Evolutionary conservation across 805 yeast genomes (phyloP).

Genomic region (Saccharomyces mikatae): DNA sequence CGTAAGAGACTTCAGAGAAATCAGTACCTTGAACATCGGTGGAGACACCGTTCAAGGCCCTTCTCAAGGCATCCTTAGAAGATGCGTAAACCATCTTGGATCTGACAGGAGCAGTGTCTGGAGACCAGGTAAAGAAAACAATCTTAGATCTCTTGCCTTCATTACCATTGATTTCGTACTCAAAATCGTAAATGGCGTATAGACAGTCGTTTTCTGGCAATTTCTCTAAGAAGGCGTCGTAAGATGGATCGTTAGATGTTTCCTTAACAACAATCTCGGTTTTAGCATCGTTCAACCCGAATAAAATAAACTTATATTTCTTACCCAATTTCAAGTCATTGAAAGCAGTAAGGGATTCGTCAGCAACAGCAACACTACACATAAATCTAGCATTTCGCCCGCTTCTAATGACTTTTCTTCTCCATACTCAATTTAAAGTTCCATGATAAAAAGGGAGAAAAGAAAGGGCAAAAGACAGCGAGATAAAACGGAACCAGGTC

Average conservation of each 20-base stretch:
- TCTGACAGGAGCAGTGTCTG: conserved; percentile 93
- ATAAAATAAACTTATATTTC: conserved; percentile 77
- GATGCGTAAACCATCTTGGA: conserved; percentile 97
- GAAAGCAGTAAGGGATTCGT: conserved; percentile 89
- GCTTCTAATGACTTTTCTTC: conserved; percentile 2
- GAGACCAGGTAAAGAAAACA: conserved; percentile 83
- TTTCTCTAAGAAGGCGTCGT: conserved; percentile 78
- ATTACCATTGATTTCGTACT: conserved; percentile 79
- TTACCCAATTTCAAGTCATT: conserved; percentile 93
- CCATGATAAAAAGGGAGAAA: background rate
- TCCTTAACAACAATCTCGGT: conserved; percentile 86
- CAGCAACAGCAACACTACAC: conserved; percentile 72
- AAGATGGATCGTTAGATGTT: conserved; percentile 65
- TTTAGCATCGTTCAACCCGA: conserved; percentile 71
- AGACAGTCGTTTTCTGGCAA: conserved; percentile 94
- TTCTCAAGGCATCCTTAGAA: conserved; percentile 96
- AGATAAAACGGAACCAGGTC: background rate
- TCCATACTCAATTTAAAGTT: background rate
- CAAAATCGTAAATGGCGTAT: conserved; percentile 95
- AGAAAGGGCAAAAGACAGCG: background rate
- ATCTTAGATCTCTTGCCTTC: conserved; percentile 90
- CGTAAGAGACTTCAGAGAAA: conserved; percentile 92
- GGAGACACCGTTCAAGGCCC: conserved; percentile 91
- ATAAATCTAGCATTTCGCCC: background rate
- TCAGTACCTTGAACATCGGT: conserved; percentile 97